Conservation (phyloP, 371 early-diverging fungal species). For the Mortierella sp. region DNA sequence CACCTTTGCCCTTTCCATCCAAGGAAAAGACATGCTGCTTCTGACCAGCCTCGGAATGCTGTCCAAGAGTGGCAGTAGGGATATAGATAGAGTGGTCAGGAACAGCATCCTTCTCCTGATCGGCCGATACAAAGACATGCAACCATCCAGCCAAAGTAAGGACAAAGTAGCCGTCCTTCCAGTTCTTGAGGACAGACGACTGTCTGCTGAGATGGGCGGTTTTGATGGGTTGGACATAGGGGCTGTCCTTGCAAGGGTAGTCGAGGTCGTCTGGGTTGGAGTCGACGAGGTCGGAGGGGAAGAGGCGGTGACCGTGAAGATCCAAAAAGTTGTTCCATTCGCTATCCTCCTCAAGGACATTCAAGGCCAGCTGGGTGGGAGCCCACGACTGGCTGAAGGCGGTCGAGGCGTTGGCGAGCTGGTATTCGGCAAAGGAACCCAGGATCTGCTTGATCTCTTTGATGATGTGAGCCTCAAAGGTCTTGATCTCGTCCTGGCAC, state of each 20-base stretch:
- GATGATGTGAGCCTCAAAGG: slow-evolving; percentile 35
- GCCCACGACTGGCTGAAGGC: slow-evolving; percentile 34
- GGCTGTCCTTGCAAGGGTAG: slow-evolving; percentile 34
- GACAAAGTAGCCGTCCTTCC: slow-evolving; percentile 44
- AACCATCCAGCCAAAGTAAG: slow-evolving; percentile 35
- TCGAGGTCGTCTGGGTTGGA: slow-evolving; percentile 32
- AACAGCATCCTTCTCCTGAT: background rate
- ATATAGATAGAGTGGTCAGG: slow-evolving; percentile 38
- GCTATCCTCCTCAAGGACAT: slow-evolving; percentile 24
- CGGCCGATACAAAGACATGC: slow-evolving; percentile 29
- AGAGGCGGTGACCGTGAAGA: slow-evolving; percentile 13
- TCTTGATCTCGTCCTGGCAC: slow-evolving; percentile 25
- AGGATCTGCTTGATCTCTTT: slow-evolving; percentile 38
- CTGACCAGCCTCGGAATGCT: slow-evolving; percentile 13
- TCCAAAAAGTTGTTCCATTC: slow-evolving; percentile 35
- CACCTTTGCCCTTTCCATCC: slow-evolving; percentile 38
- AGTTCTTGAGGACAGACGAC: slow-evolving; percentile 37
- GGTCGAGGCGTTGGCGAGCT: slow-evolving; percentile 1
- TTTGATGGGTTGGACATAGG: slow-evolving; percentile 27
- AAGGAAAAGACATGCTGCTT: slow-evolving; percentile 38
- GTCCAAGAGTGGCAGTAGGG: slow-evolving; percentile 30
- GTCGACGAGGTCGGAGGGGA: slow-evolving; percentile 35
- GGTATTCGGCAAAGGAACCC: slow-evolving; percentile 23
- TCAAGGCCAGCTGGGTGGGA: slow-evolving; percentile 19
- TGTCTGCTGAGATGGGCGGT: slow-evolving; percentile 23